phyloP scores from a whole-genome alignment of 805 yeast species.

The Phaffomyces antillensis region DNA sequence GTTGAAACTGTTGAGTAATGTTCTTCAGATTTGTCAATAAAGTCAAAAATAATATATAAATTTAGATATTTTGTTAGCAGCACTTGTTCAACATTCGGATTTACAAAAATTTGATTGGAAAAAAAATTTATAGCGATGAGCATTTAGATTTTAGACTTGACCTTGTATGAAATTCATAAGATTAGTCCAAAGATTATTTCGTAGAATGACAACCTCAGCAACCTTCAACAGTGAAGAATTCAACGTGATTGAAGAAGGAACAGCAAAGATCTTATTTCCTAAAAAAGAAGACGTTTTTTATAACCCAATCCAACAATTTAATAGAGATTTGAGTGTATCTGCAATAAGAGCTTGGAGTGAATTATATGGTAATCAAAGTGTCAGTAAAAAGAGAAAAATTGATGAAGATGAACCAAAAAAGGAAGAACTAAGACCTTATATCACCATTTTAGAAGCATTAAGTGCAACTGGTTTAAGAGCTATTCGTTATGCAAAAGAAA shows the following conservation, averaged over 20 bases:
- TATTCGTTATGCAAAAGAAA: constrained; percentile 85
- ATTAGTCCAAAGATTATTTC: not conserved
- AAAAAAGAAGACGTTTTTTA: constrained; percentile 82
- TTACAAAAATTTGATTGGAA: not conserved
- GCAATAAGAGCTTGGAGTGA: constrained; percentile 85
- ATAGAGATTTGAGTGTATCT: constrained; percentile 81
- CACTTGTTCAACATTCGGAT: not conserved
- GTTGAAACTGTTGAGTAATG: not conserved
- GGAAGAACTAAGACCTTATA: constrained; percentile 27
- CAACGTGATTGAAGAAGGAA: constrained; percentile 62
- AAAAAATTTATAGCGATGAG: not conserved
- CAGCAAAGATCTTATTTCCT: constrained; percentile 76
- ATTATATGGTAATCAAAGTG: constrained; percentile 35
- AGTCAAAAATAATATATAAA: too few relatives aligned
- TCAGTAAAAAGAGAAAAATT: constrained; percentile 25
- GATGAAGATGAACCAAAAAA: constrained; percentile 19
- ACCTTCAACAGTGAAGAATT: constrained; percentile 20
- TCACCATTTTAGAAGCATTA: constrained; percentile 78
- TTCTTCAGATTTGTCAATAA: not conserved
- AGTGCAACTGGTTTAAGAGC: constrained; percentile 96
- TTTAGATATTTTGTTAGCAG: too few relatives aligned
- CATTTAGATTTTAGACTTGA: not conserved
- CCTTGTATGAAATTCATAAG: not conserved
- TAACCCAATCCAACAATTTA: constrained; percentile 95
- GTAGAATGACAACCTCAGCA: constrained; percentile 1